These are phyloP conservation scores for Vigna angularis DNA, from an alignment of 306 rosid genomes.

Conservation along the genomic window DNA sequence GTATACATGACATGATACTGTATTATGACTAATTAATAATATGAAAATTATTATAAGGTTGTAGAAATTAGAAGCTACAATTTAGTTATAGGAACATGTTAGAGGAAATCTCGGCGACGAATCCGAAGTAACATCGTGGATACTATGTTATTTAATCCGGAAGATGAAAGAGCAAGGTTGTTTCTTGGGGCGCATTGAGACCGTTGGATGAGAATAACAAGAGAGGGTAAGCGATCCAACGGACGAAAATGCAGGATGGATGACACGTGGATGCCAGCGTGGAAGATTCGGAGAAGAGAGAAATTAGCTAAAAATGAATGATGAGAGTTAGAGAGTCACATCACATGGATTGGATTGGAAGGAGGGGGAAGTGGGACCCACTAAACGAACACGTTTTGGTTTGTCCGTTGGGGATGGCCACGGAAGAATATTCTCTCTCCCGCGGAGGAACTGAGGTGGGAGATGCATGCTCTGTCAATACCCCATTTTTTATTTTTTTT, in stretches of 20 bases:
- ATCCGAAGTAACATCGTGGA: conserved; percentile 51
- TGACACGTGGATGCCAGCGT: conserved; percentile 58
- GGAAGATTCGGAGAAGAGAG: conserved; percentile 61
- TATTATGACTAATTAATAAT: not conserved
- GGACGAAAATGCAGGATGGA: conserved; percentile 9
- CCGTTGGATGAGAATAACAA: conserved; percentile 36
- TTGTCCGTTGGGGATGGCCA: conserved; percentile 47
- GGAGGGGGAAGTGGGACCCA: conserved; percentile 6
- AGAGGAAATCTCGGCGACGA: conserved; percentile 70
- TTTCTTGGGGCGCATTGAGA: not conserved
- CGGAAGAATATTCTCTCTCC: conserved; percentile 54
- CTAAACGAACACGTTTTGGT: conserved; percentile 46
- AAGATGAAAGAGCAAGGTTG: not conserved
- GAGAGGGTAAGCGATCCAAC: conserved; percentile 1
- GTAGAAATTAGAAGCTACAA: conserved; percentile 32
- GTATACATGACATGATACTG: not conserved
- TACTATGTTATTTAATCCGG: conserved; percentile 10
- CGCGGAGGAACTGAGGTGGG: conserved; percentile 3
- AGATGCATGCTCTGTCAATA: not conserved
- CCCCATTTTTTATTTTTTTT: not conserved
- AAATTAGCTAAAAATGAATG: not conserved
- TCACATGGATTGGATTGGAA: conserved; percentile 21
- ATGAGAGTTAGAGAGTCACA: not conserved
- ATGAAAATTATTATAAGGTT: not conserved
- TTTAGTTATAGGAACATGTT: conserved; percentile 39